Conservation (phyloP, 768 basidiomycete species). For the Agaricus blazei region DNA sequence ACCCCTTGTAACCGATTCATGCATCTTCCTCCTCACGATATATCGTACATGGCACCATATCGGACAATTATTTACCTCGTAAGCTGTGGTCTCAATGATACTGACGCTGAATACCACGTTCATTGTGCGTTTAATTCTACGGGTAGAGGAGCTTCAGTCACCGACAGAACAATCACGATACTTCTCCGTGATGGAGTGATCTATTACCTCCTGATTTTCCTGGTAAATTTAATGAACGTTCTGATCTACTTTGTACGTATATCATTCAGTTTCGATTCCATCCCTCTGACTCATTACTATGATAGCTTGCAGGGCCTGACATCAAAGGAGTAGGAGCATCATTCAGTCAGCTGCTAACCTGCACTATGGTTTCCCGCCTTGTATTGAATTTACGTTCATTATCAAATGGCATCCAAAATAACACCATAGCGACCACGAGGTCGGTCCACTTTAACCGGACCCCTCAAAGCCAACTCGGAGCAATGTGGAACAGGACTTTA, state of each 20-base stretch:
- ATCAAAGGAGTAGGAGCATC: slow-evolving; percentile 26
- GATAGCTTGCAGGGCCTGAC: slow-evolving; percentile 17
- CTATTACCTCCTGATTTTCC: slow-evolving; percentile 22
- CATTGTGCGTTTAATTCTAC: neutral
- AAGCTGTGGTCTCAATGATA: neutral
- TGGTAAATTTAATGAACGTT: slow-evolving; percentile 21
- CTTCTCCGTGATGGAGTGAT: slow-evolving; percentile 22
- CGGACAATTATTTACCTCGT: neutral
- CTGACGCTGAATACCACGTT: no score
- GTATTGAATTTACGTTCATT: slow-evolving; percentile 24
- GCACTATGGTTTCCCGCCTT: slow-evolving; percentile 24
- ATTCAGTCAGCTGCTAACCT: slow-evolving; percentile 24
- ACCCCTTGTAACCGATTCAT: slow-evolving; percentile 18
- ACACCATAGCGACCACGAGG: neutral
- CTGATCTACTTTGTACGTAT: slow-evolving; percentile 22
- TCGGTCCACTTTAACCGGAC: no score
- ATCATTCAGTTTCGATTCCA: neutral
- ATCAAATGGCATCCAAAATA: neutral
- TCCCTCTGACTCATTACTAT: neutral
- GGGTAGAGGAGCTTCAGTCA: neutral
- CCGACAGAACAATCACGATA: slow-evolving; percentile 17
- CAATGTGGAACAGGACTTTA: no score
- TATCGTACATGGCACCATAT: slow-evolving; percentile 13
- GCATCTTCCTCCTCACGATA: slow-evolving; percentile 17
- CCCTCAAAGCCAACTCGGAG: no score